A percentile compares a stretch with the other conserved stretches of the same genome.
phyloP scores from a whole-genome alignment of 116 monocot genomes.

The Iris pallida region DNA sequence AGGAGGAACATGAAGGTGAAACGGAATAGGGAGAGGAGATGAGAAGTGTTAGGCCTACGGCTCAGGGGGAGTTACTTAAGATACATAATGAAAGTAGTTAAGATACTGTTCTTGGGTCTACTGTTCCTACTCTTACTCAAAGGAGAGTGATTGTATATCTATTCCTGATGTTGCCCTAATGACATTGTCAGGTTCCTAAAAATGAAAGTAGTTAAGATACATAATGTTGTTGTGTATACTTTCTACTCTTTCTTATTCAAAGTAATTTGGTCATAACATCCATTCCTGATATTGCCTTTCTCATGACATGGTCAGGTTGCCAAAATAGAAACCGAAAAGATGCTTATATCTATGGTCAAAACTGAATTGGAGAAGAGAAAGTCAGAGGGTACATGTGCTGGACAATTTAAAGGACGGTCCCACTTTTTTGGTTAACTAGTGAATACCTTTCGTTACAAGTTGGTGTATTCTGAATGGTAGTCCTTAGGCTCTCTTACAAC shows the following conservation, averaged over 20 bases:
- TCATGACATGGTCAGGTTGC: slow-evolving; percentile 57
- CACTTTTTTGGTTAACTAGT: slow-evolving; percentile 90
- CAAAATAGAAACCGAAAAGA: slow-evolving; percentile 98
- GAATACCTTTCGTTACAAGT: not conserved
- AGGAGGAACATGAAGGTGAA: too few species aligned
- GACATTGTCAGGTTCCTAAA: too few species aligned
- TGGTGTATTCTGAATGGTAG: not conserved
- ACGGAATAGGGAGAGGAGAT: too few species aligned
- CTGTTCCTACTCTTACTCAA: not conserved
- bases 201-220: too few species aligned
- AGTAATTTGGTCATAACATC: not conserved
- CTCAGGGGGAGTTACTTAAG: too few species aligned
- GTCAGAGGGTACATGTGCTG: slow-evolving; percentile 54
- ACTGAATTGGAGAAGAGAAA: slow-evolving; percentile 87
- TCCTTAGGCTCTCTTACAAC: too few species aligned
- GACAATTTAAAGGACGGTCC: slow-evolving; percentile 85
- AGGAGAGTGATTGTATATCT: too few species aligned
- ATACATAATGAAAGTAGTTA: too few species aligned
- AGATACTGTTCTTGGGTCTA: not conserved
- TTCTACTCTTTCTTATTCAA: too few species aligned
- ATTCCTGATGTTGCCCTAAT: too few species aligned
- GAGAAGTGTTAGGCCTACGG: too few species aligned
- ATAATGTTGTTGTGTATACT: too few species aligned
- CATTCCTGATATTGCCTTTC: slow-evolving; percentile 3
- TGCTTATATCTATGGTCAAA: slow-evolving; percentile 96